phyloP scores from a whole-genome alignment of 208 protist species.

The Entamoeba invadens region DNA sequence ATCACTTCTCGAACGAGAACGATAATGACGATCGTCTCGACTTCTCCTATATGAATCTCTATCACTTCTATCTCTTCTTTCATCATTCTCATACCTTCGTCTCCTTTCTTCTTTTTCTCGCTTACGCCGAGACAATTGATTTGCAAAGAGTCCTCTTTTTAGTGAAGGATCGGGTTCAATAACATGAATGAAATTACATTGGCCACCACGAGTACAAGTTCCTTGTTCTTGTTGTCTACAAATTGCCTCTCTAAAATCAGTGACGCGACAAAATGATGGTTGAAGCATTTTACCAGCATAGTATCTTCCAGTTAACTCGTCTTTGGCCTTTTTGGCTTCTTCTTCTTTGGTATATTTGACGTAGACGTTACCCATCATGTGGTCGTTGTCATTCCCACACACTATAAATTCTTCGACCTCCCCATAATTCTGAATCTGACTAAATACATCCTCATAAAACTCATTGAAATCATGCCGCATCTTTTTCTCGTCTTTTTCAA shows the following conservation, averaged over 20 bases:
- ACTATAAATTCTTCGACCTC: constrained; percentile 69
- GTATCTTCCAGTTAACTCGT: constrained; percentile 49
- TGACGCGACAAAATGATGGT: constrained; percentile 80
- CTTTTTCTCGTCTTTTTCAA: constrained; percentile 40
- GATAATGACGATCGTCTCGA: no score
- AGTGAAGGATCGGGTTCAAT: neutral
- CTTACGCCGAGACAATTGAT: neutral
- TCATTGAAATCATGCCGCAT: constrained; percentile 74
- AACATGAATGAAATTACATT: constrained; percentile 88
- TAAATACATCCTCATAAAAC: constrained; percentile 83
- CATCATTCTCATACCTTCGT: no score
- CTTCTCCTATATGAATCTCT: no score
- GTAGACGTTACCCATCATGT: constrained; percentile 88
- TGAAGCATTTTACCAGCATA: constrained; percentile 41
- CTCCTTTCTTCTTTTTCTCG: neutral
- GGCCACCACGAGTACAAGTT: constrained; percentile 63
- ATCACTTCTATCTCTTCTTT: no score
- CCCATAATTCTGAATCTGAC: constrained; percentile 58
- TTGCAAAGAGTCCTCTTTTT: neutral
- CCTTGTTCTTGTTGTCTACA: constrained; percentile 79
- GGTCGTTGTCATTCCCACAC: constrained; percentile 75
- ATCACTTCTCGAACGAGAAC: no score
- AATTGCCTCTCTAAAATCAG: constrained; percentile 81
- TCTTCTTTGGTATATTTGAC: constrained; percentile 62
- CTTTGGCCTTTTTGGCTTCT: constrained; percentile 57